Percentiles rank a stretch among this genome's conserved stretches.
These are phyloP conservation scores for Neopestalotiopsis sp. DNA, from an alignment of 2,329 filamentous ascomycete species.

Conservation along the genomic window DNA sequence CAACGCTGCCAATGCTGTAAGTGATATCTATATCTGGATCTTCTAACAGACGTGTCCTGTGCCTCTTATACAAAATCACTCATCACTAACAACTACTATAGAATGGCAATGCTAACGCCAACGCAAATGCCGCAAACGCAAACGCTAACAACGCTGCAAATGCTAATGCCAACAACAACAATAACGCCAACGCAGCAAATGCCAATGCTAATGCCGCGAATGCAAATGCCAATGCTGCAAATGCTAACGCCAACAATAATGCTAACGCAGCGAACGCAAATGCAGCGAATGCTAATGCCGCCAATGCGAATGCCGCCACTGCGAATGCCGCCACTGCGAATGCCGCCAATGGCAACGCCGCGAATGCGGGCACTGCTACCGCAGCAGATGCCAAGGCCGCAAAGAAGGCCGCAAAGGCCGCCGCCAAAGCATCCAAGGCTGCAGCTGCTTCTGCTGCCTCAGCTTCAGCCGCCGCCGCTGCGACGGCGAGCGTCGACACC, in stretches of 20 bases:
- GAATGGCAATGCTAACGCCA: not conserved
- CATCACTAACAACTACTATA: not conserved
- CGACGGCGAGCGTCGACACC: not conserved
- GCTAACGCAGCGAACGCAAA: not conserved
- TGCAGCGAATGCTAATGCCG: not conserved
- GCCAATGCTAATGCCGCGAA: not conserved
- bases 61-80: not conserved
- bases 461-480: not conserved
- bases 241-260: not conserved
- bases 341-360: not conserved
- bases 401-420: too few relatives aligned
- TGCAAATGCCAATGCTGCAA: constrained; percentile 8
- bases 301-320: constrained; percentile 1
- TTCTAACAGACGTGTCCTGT: too few relatives aligned
- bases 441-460: not conserved
- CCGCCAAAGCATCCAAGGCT: too few relatives aligned
- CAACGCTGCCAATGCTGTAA: constrained; percentile 7
- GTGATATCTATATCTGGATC: not conserved
- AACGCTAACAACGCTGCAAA: not conserved
- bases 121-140: not conserved
- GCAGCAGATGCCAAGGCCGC: not conserved
- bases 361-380: not conserved
- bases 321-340: not conserved
- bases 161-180: not conserved
- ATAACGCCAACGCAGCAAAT: constrained; percentile 1